Evolutionary conservation across 176 grass and related monocot species (phyloP), one percentile per base, ranked within the genome.

Genomic region (Musa schizocarpa): DNA sequence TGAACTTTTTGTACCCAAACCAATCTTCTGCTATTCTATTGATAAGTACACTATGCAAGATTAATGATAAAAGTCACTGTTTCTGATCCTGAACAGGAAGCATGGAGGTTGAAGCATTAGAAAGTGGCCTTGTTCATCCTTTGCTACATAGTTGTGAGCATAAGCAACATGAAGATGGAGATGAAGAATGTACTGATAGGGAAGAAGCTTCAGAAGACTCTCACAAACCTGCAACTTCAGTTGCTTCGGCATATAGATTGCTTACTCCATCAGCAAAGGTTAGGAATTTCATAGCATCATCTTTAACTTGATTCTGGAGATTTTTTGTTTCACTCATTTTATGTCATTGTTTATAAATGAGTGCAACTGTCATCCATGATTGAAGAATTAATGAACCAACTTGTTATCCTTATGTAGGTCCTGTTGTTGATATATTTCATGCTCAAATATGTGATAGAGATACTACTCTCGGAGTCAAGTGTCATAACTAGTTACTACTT

Each of bases 371-470:
- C 3, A 65, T 10, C 22, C 22, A 11, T 22, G 6, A 65, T 77
- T 77, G 7, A 13, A 12, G 24, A 16, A n/a, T 65, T 9, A 26
- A 11, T 53, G 48, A 25, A 52, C 1, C 63, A 23, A 24, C 23
- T 63, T 76, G 16, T 25, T 54, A 51, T 49, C 14, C n/a, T 66
- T 26, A 21, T 82, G 21, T 74, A 96, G 93, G 93, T 96, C 77
- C 89, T 90, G 71, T 74, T 96, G 63, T 83, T 96, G 74, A 96
- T 90, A 82, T 96, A 96, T 68, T 96, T 96, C 85, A 96, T 96
- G 93, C 89, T 96, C 74, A 96, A 96, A 81, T 96, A 92, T 11
- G 89, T 89, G 4, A 96, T 96, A 89, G 93, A 96, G 82, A 90
- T 96, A 81, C 81, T 92, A 80, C 85, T 96, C 80, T 89, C 92